phyloP scores from a whole-genome alignment of 2,329 filamentous ascomycete species.

The Lasiodiplodia hormozganensis region DNA sequence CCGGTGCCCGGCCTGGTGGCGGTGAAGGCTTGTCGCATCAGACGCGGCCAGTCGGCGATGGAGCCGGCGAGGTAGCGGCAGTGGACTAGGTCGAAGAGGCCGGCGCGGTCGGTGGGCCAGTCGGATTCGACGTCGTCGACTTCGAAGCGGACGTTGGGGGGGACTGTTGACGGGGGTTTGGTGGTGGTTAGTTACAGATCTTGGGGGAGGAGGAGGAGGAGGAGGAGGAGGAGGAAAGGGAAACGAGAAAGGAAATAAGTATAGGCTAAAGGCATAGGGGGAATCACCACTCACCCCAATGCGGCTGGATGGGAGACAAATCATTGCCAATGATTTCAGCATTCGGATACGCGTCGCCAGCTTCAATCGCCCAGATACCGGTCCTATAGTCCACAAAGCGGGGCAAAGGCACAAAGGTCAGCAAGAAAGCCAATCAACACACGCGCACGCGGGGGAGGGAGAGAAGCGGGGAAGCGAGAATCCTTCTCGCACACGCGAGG shows the following conservation, averaged over 20 bases:
- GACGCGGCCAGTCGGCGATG: conserved; percentile 40
- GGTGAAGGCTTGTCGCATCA: conserved; percentile 33
- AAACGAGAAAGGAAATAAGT: not conserved
- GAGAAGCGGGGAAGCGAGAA: not conserved
- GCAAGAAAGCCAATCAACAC: not conserved
- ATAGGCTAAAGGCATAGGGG: not conserved
- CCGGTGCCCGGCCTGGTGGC: conserved; percentile 34
- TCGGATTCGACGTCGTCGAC: conserved; percentile 49
- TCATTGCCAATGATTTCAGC: conserved; percentile 49
- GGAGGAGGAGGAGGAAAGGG: not conserved
- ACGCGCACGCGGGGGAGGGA: not conserved
- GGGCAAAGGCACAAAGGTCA: not conserved
- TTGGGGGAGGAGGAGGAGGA: too few relatives aligned
- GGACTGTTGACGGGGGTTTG: not conserved
- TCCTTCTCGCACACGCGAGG: not conserved
- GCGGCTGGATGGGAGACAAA: conserved; percentile 58
- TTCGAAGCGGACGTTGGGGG: conserved; percentile 56
- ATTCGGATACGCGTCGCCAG: conserved; percentile 41
- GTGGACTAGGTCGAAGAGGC: conserved; percentile 36
- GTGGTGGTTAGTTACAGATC: too few relatives aligned
- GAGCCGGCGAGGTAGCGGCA: conserved; percentile 42
- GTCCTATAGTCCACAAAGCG: conserved; percentile 7
- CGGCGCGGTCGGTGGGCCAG: conserved; percentile 35
- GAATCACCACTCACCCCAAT: conserved; percentile 39
- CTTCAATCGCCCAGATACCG: conserved; percentile 37